phyloP scores from a whole-genome alignment of 257 asterid genomes.

The Solanum tarapatanum region DNA sequence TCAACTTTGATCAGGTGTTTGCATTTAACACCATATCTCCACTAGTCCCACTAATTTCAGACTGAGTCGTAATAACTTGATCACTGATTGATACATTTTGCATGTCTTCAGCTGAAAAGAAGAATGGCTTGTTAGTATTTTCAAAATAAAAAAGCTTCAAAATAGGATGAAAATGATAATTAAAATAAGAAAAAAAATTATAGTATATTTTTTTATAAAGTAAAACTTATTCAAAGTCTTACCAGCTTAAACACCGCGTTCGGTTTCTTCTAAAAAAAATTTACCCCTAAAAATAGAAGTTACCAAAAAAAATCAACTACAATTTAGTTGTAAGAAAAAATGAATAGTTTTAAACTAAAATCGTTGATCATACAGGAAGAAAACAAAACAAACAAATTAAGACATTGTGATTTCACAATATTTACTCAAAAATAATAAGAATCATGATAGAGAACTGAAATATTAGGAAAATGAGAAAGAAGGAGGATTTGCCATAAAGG shows the following conservation, averaged over 20 bases:
- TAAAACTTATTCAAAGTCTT: neutral
- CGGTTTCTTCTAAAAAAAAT: neutral
- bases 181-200: neutral
- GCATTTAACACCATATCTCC: neutral
- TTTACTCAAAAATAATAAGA: neutral
- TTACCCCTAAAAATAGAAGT: neutral
- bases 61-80: neutral
- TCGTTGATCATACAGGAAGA: neutral
- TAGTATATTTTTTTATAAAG: neutral
- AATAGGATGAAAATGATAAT: neutral
- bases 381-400: neutral
- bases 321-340: neutral
- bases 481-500: too few species aligned
- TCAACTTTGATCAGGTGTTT: neutral
- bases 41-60: neutral
- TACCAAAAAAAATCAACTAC: too few species aligned
- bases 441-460: too few species aligned
- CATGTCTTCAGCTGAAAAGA: neutral
- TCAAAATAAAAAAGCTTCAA: neutral
- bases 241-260: neutral
- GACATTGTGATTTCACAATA: neutral
- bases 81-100: neutral
- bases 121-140: neutral
- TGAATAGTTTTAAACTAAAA: neutral
- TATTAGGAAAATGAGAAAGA: too few species aligned